phyloP scores from a whole-genome alignment of 805 yeast species.

The Yarrowia sp. region DNA sequence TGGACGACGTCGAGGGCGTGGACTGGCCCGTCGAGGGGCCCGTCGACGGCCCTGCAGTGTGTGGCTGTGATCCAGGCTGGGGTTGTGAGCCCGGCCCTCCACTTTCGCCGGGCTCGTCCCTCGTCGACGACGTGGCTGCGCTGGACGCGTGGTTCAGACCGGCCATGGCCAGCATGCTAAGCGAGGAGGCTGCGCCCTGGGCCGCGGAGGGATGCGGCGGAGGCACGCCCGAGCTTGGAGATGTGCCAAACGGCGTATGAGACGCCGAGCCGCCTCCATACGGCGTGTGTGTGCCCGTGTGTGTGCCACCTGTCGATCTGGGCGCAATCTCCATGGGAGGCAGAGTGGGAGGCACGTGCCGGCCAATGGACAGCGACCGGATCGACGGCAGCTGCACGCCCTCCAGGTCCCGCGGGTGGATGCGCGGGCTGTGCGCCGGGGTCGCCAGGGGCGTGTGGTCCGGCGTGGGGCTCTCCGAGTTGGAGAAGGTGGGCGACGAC shows the following conservation, averaged over 20 bases:
- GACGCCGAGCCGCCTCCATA: conserved; percentile 30
- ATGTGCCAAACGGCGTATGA: conserved; percentile 36
- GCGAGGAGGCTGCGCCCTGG: conserved; percentile 18
- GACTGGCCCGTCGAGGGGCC: neutral
- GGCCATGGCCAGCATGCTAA: conserved; percentile 35
- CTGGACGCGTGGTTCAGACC: conserved; percentile 30
- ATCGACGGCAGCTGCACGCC: conserved; percentile 52
- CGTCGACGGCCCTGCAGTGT: too few relatives aligned
- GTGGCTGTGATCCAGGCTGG: too few relatives aligned
- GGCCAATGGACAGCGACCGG: conserved; percentile 47
- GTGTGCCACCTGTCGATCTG: conserved; percentile 32
- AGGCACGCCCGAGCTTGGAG: conserved; percentile 29
- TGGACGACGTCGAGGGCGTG: neutral
- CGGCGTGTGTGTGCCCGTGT: conserved; percentile 34
- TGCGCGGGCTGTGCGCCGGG: conserved; percentile 56
- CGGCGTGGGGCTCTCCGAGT: conserved; percentile 52
- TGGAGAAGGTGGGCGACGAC: conserved; percentile 52
- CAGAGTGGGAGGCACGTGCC: conserved; percentile 44
- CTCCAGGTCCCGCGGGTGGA: conserved; percentile 51
- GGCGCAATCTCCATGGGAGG: conserved; percentile 44
- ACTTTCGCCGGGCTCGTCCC: conserved; percentile 15
- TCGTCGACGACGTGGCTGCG: conserved; percentile 11
- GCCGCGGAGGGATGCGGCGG: conserved; percentile 2
- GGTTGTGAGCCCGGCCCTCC: too few relatives aligned
- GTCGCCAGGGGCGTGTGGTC: conserved; percentile 56